phyloP scores from a whole-genome alignment of 2,329 filamentous ascomycete genomes.

The Paecilomyces dactylethromorphus region DNA sequence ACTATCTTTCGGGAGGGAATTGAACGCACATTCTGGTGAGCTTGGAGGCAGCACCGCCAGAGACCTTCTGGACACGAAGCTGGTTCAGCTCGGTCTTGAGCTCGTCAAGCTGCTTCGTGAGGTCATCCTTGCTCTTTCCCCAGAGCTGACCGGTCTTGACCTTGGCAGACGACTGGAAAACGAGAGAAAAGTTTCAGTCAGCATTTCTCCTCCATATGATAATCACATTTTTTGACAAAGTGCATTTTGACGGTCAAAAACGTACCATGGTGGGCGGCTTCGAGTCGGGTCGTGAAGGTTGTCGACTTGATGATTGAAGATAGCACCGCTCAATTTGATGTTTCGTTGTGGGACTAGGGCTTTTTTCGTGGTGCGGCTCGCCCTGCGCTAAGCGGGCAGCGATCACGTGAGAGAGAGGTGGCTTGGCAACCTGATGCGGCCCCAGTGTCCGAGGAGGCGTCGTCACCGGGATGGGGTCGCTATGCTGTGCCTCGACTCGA shows the following conservation, averaged over 20 bases:
- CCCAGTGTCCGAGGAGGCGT: neutral
- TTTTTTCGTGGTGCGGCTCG: conserved; percentile 23
- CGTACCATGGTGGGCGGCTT: conserved; percentile 39
- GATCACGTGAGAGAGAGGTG: conserved; percentile 15
- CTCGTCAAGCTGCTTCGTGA: conserved; percentile 90
- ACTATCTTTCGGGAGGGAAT: conserved; percentile 1
- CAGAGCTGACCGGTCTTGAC: conserved; percentile 97
- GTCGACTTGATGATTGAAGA: conserved; percentile 39
- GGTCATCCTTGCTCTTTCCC: conserved; percentile 99
- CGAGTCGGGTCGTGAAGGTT: conserved; percentile 39
- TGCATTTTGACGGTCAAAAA: conserved; percentile 6
- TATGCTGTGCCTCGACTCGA: neutral
- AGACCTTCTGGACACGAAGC: conserved; percentile 97
- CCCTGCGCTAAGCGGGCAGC: conserved; percentile 22
- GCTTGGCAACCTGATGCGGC: neutral
- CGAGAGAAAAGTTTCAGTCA: conserved; percentile 15
- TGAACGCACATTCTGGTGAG: conserved; percentile 87
- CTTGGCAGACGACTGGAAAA: conserved; percentile 55
- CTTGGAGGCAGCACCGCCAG: conserved; percentile 86
- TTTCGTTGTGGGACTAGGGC: conserved; percentile 41
- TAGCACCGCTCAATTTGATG: conserved; percentile 31
- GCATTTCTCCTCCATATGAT: conserved; percentile 3
- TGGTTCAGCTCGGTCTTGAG: conserved; percentile 94
- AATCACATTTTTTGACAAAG: neutral
- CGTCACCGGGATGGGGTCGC: neutral